Conservation (phyloP, 257 asterid genomes). For the Salvia rosmarinus region DNA sequence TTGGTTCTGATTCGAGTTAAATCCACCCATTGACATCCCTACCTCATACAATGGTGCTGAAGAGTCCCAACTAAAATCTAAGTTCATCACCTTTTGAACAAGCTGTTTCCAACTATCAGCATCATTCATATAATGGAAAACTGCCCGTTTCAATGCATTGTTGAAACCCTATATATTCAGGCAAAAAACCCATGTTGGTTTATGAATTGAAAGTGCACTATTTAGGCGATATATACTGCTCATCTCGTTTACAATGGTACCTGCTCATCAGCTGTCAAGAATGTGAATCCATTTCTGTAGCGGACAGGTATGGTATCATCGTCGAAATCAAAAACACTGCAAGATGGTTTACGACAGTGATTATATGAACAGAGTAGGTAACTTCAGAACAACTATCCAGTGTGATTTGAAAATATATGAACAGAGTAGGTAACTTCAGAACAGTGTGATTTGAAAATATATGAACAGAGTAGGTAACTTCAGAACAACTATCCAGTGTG, state of each 20-base stretch:
- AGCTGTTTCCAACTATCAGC: slow-evolving; percentile 69
- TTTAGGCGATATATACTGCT: background rate
- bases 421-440: no score
- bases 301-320: slow-evolving; percentile 73
- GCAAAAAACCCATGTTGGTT: background rate
- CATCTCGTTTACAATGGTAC: slow-evolving; percentile 37
- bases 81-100: slow-evolving; percentile 77
- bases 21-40: no score
- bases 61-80: slow-evolving; percentile 92
- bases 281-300: slow-evolving; percentile 89
- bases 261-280: slow-evolving; percentile 76
- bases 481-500: background rate
- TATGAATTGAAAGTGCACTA: background rate
- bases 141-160: slow-evolving; percentile 75
- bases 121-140: slow-evolving; percentile 57
- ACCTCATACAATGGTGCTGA: slow-evolving; percentile 79
- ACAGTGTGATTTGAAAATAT: no score
- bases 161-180: slow-evolving; percentile 59
- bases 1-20: no score
- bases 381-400: background rate
- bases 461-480: background rate
- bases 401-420: slow-evolving; percentile 17
- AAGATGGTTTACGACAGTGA: slow-evolving; percentile 31
- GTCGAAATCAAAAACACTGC: slow-evolving; percentile 91
- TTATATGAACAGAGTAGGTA: background rate